Percentiles rank a stretch among this genome's conserved stretches.
These are phyloP conservation scores for Climacium dendroides DNA, from an alignment of 225 moss, liverwort and hornwort genomes.

Conservation along the genomic window DNA sequence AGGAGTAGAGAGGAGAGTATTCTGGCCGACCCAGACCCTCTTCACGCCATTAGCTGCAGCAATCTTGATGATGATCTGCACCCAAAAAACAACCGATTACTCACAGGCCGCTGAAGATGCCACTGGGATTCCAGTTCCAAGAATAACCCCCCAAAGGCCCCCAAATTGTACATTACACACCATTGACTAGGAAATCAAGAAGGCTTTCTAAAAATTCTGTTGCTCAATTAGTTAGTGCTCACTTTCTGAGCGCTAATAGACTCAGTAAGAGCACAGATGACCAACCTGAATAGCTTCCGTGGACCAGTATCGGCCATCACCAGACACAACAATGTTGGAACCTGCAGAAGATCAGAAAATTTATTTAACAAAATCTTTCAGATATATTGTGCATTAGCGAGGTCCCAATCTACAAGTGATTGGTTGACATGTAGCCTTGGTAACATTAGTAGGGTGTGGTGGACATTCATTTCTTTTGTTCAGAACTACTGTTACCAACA, in stretches of 20 bases:
- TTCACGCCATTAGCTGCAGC: constrained; percentile 89
- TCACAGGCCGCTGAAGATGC: not conserved
- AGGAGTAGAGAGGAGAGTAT: constrained; percentile 91
- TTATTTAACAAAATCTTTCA: not conserved
- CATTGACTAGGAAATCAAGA: not conserved
- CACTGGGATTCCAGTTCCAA: not conserved
- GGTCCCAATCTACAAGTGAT: not conserved
- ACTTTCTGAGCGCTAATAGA: not conserved
- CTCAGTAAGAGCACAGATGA: not conserved
- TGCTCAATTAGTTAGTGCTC: not conserved
- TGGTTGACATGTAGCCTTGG: not conserved
- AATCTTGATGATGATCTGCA: constrained; percentile 79
- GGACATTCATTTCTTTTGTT: not conserved
- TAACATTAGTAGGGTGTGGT: not conserved
- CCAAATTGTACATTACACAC: not conserved
- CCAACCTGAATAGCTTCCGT: constrained; percentile 79
- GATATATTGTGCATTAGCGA: not conserved
- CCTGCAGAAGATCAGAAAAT: constrained; percentile 15
- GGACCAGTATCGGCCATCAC: constrained; percentile 98
- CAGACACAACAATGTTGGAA: constrained; percentile 91
- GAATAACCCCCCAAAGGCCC: not conserved
- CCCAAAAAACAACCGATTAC: not conserved
- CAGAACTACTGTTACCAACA: not conserved
- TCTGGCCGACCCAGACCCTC: constrained; percentile 77
- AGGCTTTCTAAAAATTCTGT: not conserved